Evolutionary conservation across 208 protist genomes (phyloP).

Genomic region (Wallacemonas sp.): DNA sequence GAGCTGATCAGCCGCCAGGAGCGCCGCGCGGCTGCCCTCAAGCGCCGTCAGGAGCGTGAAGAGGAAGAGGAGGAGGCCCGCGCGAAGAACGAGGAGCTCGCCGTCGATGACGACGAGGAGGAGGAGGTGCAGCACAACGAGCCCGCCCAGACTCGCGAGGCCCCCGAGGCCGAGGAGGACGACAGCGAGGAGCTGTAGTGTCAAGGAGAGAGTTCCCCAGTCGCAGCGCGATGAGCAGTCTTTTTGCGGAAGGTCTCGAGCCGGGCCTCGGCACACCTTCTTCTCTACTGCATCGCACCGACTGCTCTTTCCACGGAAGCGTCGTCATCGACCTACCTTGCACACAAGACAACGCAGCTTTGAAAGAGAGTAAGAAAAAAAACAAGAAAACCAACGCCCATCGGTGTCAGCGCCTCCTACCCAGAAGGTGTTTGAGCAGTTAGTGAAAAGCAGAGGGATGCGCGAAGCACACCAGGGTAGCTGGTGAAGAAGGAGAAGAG

Average conservation of each 20-base stretch:
- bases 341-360: not conserved
- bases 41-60: constrained; percentile 39
- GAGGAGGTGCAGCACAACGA: constrained; percentile 4
- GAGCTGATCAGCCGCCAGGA: constrained; percentile 45
- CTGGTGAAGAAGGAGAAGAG: too few species aligned
- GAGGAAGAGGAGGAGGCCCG: constrained; percentile 32
- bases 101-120: constrained; percentile 2
- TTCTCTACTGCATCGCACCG: too few species aligned
- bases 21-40: constrained; percentile 34
- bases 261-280: too few species aligned
- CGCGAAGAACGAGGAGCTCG: constrained; percentile 19
- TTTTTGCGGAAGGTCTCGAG: too few species aligned
- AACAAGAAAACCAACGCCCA: too few species aligned
- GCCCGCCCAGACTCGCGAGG: not conserved
- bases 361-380: not conserved
- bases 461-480: too few species aligned
- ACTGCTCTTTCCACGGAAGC: too few species aligned
- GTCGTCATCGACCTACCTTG: not conserved
- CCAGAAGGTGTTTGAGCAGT: too few species aligned
- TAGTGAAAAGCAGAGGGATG: too few species aligned
- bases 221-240: too few species aligned
- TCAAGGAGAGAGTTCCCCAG: too few species aligned
- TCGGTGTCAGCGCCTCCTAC: too few species aligned
- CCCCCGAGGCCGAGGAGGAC: constrained; percentile 1
- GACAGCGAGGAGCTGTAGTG: constrained; percentile 15